Conservation (phyloP, 1,284 basidiomycete genomes). For the Ustilago loliicola region DNA sequence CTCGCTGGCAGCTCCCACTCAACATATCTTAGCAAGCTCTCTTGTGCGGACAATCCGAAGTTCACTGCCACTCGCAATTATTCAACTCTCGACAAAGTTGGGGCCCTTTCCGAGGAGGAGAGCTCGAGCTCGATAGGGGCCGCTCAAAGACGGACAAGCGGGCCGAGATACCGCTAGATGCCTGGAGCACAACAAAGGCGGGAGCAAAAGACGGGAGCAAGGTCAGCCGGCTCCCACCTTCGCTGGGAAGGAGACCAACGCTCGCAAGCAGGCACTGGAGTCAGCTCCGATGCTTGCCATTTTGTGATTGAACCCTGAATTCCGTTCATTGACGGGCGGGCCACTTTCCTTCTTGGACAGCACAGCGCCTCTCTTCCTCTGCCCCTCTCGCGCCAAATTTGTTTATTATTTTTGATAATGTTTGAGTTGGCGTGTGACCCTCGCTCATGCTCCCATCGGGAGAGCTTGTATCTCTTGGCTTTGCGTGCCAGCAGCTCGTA, state of each 20-base stretch:
- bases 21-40: not conserved
- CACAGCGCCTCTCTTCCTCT: not conserved
- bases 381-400: not conserved
- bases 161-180: not conserved
- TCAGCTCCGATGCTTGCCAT: slow-evolving; percentile 16
- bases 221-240: slow-evolving; percentile 17
- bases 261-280: not conserved
- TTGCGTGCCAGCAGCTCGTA: not conserved
- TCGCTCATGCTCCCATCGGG: slow-evolving; percentile 2
- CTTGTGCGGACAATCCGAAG: not conserved
- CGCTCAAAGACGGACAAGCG: not conserved
- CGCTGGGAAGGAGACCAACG: not conserved
- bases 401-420: no score
- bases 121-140: not conserved
- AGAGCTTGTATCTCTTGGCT: slow-evolving; percentile 4
- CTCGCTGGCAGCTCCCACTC: not conserved
- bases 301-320: slow-evolving; percentile 19
- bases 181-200: not conserved
- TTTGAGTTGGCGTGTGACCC: no score
- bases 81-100: not conserved
- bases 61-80: not conserved
- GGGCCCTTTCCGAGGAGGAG: not conserved
- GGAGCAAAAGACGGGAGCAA: slow-evolving; percentile 1
- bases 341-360: not conserved
- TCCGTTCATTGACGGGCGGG: not conserved